A percentile compares a stretch with the other conserved stretches of the same genome.
These are phyloP conservation scores for Aspergillus glaucus DNA, from an alignment of 2,329 filamentous ascomycete species.

Conservation along the genomic window DNA sequence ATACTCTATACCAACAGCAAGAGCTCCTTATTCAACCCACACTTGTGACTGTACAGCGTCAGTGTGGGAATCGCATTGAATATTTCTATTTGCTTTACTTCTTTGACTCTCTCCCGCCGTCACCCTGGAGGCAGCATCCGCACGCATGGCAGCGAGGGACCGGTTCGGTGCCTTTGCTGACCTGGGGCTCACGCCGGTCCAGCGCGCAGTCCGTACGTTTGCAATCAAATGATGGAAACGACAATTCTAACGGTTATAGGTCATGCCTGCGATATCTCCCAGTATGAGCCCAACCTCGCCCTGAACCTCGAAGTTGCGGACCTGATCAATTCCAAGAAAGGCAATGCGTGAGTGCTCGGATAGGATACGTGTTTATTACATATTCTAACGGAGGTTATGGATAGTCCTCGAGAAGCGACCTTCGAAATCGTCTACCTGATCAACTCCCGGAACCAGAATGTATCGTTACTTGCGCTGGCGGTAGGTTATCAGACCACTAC, in stretches of 20 bases:
- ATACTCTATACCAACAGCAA: slow-evolving; percentile 2
- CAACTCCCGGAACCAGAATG: slow-evolving; percentile 95
- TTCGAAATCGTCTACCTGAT: slow-evolving; percentile 88
- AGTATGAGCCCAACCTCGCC: slow-evolving; percentile 96
- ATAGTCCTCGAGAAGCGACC: slow-evolving; percentile 80
- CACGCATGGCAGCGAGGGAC: slow-evolving; percentile 90
- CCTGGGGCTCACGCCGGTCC: slow-evolving; percentile 75
- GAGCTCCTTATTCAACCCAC: slow-evolving; percentile 15
- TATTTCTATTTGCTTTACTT: slow-evolving; percentile 4
- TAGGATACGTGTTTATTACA: slow-evolving; percentile 2
- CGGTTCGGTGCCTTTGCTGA: slow-evolving; percentile 80
- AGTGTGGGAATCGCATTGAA: slow-evolving; percentile 6
- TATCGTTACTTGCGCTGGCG: slow-evolving; percentile 78
- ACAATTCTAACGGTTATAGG: slow-evolving; percentile 41
- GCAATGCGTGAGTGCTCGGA: slow-evolving; percentile 58
- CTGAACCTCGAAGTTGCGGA: slow-evolving; percentile 95
- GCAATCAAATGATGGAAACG: neutral
- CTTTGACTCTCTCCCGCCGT: slow-evolving; percentile 13
- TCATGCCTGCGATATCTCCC: slow-evolving; percentile 92
- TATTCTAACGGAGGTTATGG: slow-evolving; percentile 16
- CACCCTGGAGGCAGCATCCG: slow-evolving; percentile 87
- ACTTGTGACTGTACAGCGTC: slow-evolving; percentile 11
- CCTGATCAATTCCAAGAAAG: slow-evolving; percentile 95
- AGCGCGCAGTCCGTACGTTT: slow-evolving; percentile 72
- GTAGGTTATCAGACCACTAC: slow-evolving; percentile 35